Percentiles rank a stretch among this genome's conserved stretches.
These are phyloP conservation scores for Aspergillus sclerotiicarbonarius DNA, from an alignment of 495 filamentous ascomycete species.

Conservation along the genomic window DNA sequence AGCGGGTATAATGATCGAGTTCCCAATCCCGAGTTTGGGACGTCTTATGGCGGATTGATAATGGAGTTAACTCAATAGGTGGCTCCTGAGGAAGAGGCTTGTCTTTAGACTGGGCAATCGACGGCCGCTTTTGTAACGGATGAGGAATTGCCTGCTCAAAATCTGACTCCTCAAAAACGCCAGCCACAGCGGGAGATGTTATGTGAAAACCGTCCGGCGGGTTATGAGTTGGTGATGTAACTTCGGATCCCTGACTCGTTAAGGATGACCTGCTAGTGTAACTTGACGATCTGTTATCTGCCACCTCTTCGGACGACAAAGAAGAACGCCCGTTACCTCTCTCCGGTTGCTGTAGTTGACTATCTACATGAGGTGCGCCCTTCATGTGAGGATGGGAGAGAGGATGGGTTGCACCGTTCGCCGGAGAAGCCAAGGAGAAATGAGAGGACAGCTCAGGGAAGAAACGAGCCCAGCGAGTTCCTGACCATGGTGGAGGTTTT, in stretches of 20 bases:
- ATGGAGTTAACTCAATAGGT: constrained; percentile 29
- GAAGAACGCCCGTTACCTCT: constrained; percentile 16
- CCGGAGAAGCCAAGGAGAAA: constrained; percentile 27
- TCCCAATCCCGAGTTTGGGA: neutral
- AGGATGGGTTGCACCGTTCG: constrained; percentile 1
- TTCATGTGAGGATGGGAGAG: neutral
- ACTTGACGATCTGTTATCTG: constrained; percentile 35
- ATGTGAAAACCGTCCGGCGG: constrained; percentile 36
- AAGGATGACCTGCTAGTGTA: constrained; percentile 37
- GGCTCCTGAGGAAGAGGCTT: constrained; percentile 52
- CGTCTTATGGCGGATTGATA: constrained; percentile 24
- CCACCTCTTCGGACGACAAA: constrained; percentile 23
- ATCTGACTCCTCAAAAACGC: constrained; percentile 42
- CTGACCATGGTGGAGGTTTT: constrained; percentile 14
- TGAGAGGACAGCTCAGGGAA: constrained; percentile 34
- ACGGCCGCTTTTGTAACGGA: constrained; percentile 17
- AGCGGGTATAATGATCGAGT: neutral
- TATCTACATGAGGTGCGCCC: neutral
- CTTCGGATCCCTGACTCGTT: constrained; percentile 26
- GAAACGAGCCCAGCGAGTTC: constrained; percentile 27
- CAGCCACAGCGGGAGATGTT: constrained; percentile 34
- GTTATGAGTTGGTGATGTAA: constrained; percentile 10
- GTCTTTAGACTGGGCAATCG: constrained; percentile 33
- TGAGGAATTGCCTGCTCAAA: constrained; percentile 10
- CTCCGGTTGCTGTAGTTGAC: neutral